Conservation (phyloP, 345 rosid genomes). For the Turnera subulata region DNA sequence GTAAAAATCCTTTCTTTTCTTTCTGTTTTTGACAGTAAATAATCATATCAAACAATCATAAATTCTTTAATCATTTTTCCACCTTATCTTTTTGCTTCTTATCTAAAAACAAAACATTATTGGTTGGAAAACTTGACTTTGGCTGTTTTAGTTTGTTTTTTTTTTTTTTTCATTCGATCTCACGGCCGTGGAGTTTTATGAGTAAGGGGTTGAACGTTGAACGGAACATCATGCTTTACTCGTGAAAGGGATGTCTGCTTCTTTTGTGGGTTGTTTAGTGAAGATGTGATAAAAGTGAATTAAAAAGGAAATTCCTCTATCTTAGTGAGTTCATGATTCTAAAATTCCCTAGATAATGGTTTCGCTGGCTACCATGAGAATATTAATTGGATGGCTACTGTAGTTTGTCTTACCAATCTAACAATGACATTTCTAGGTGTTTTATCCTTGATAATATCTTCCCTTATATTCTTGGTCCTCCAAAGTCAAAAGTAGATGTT, state of each 20-base stretch:
- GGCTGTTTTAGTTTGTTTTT: too few species aligned
- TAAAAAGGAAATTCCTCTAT: neutral
- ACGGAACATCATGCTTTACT: conserved; percentile 12
- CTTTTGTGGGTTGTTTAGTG: neutral
- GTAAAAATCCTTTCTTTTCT: too few species aligned
- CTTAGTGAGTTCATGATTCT: conserved; percentile 15
- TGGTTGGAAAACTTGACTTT: neutral
- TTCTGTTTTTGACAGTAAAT: too few species aligned
- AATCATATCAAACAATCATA: too few species aligned
- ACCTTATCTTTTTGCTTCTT: too few species aligned
- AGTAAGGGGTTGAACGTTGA: conserved; percentile 2
- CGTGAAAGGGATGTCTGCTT: conserved; percentile 11
- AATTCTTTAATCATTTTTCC: too few species aligned
- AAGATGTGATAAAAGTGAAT: conserved; percentile 10
- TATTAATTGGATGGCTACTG: conserved; percentile 23
- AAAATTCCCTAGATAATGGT: conserved; percentile 16
- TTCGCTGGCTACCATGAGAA: conserved; percentile 27
- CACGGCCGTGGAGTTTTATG: neutral
- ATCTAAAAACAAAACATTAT: too few species aligned
- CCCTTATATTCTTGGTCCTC: conserved; percentile 12
- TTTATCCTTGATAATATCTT: neutral
- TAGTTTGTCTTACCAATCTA: neutral
- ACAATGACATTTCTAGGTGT: conserved; percentile 19
- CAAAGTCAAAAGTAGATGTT: conserved; percentile 3
- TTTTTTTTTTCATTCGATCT: too few species aligned